A percentile compares a stretch with the other conserved stretches of the same genome.
phyloP scores from a whole-genome alignment of 1,284 basidiomycete species.

The Erythrobasidium hasegawianum region DNA sequence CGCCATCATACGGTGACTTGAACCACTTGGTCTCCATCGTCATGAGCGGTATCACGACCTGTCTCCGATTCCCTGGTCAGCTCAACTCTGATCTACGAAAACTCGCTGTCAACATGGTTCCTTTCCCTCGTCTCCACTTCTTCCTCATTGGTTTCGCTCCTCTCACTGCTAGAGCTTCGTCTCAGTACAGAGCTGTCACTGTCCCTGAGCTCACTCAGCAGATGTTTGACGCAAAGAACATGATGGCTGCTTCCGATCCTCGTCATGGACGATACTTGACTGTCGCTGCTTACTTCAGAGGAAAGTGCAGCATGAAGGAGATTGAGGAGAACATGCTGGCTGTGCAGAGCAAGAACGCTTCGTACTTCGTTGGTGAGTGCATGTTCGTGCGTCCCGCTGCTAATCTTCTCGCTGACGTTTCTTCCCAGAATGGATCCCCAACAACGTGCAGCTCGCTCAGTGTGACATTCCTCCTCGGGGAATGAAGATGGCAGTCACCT shows the following conservation, averaged over 20 bases:
- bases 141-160: slow-evolving; percentile 94
- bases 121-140: slow-evolving; percentile 76
- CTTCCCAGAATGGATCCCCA: slow-evolving; percentile 83
- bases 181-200: slow-evolving; percentile 72
- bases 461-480: slow-evolving; percentile 92
- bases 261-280: slow-evolving; percentile 77
- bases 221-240: slow-evolving; percentile 93
- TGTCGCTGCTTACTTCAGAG: slow-evolving; percentile 96
- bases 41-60: slow-evolving; percentile 97
- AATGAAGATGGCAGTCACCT: slow-evolving; percentile 71
- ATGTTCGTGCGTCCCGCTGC: neutral
- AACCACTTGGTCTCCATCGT: slow-evolving; percentile 96
- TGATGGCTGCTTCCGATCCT: slow-evolving; percentile 78
- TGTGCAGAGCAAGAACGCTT: slow-evolving; percentile 94
- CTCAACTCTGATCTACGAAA: slow-evolving; percentile 97
- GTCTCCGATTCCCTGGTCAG: slow-evolving; percentile 96
- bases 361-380: slow-evolving; percentile 72
- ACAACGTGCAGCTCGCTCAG: slow-evolving; percentile 93
- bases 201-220: slow-evolving; percentile 95
- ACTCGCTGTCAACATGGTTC: slow-evolving; percentile 90
- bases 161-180: slow-evolving; percentile 84
- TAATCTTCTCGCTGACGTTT: slow-evolving; percentile 16
- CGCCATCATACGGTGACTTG: slow-evolving; percentile 91
- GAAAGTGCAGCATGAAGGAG: slow-evolving; percentile 98
- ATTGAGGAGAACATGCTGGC: slow-evolving; percentile 98